Conservation (phyloP, 2,329 filamentous ascomycete genomes). For the Epichloe bromicola region DNA sequence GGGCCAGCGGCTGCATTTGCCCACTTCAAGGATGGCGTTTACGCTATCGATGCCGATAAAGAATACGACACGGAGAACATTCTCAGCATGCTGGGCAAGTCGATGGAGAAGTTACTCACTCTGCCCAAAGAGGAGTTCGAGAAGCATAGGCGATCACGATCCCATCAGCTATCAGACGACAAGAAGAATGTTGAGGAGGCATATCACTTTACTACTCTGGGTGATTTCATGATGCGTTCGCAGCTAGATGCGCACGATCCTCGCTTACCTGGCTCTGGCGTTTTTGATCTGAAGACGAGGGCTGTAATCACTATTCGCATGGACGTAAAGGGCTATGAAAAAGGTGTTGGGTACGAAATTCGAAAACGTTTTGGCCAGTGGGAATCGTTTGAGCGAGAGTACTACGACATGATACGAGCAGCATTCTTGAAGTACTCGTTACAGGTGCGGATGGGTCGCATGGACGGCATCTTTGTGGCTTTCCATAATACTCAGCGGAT, state of each 20-base stretch:
- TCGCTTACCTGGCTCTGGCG: constrained; percentile 76
- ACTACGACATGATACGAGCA: constrained; percentile 89
- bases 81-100: constrained; percentile 83
- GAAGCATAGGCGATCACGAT: constrained; percentile 59
- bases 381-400: constrained; percentile 91
- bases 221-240: constrained; percentile 86
- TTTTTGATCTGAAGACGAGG: constrained; percentile 93
- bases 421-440: constrained; percentile 95
- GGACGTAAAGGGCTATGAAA: constrained; percentile 59
- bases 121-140: constrained; percentile 73
- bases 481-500: constrained; percentile 92
- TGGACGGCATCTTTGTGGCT: constrained; percentile 97
- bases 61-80: constrained; percentile 76
- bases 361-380: constrained; percentile 60
- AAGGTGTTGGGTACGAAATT: constrained; percentile 80
- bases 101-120: constrained; percentile 91
- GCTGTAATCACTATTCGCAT: constrained; percentile 87
- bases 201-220: constrained; percentile 77
- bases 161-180: constrained; percentile 56
- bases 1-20: constrained; percentile 72
- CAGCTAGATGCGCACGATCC: constrained; percentile 85
- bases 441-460: constrained; percentile 90
- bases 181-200: constrained; percentile 61
- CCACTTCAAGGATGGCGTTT: constrained; percentile 68
- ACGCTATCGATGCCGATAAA: constrained; percentile 94